Percentiles rank a stretch among this genome's conserved stretches.
Conservation (phyloP, 192 early-diverging fungal species). For the Geranomyces michiganensis region DNA sequence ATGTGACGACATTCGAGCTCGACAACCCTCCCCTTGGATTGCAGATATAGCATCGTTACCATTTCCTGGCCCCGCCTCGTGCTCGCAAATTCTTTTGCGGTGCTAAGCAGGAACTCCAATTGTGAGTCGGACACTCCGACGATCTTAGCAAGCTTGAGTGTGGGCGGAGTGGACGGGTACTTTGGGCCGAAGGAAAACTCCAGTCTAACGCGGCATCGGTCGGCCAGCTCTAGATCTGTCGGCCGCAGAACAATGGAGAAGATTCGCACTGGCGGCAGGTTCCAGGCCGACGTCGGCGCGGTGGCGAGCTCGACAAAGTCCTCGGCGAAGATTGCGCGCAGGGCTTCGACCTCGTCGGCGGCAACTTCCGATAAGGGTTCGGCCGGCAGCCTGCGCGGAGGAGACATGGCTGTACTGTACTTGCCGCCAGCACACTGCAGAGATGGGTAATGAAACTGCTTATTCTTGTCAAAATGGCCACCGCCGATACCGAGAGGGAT, state of each 20-base stretch:
- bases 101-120: conserved; percentile 24
- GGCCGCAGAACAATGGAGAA: conserved; percentile 1
- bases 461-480: no score
- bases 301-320: conserved; percentile 20
- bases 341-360: conserved; percentile 31
- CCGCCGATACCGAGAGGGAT: no score
- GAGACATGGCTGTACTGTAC: not conserved
- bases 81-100: not conserved
- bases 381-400: not conserved
- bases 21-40: not conserved
- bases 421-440: no score
- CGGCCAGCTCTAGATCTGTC: not conserved
- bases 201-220: not conserved
- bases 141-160: not conserved
- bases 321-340: conserved; percentile 39
- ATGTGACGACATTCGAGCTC: not conserved
- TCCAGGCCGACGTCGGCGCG: conserved; percentile 21
- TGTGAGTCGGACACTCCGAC: conserved; percentile 40
- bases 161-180: conserved; percentile 1
- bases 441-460: no score
- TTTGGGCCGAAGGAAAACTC: conserved; percentile 1
- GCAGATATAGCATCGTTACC: not conserved
- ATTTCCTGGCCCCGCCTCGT: conserved; percentile 25
- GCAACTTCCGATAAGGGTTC: conserved; percentile 11
- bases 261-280: conserved; percentile 14